Evolutionary conservation across 129 eudicot species (phyloP), one percentile per base, ranked within the genome.

Genomic region (Tagetes patula): DNA sequence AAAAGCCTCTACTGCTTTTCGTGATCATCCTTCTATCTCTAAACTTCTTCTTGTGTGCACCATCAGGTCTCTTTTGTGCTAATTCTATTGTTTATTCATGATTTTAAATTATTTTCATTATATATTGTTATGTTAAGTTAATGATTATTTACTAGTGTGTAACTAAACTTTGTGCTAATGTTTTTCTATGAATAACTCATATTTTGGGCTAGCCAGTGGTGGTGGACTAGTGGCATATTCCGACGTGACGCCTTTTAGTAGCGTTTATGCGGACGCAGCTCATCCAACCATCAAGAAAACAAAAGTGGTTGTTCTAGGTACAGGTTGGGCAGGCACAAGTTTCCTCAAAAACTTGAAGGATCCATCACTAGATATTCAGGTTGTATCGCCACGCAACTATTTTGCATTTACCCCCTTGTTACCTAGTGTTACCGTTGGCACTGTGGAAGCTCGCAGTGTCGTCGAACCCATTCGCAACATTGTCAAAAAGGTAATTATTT

Each of bases 391-490:
- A 37, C 74, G 94, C 39, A 92, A 92, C 69, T 92, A 86, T 61
- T 92, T 92, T 72, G 93, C 94, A 0, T 92, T 89, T 42, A 92
- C 96, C 33, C 97, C 97, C 75, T 74, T 92, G 64, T 65, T 92
- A 55, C 97, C 97, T 1, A 92, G 97, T 54, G 96, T 92, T 63
- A 92, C 97, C 37, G 79, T 79, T 73, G 97, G 97, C 79, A 89
- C 94, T n/a, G 97, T 92, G 32, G 97, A 92, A 78, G 93, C 97
- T 49, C 91, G 97, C 64, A 92, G 96, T 85, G 87, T 92, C 5
- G 97, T 88, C 5, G 97, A 92, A 79, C 97, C 97, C 46, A 72
- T 92, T 45, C 97, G 96, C 60, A 92, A 69, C 66, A 92, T 92
- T 80, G 93, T 83, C 54, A 80, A 41, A 48, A 88, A 83, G 87